Evolutionary conservation across 2,329 filamentous ascomycete species (phyloP), one percentile per base, ranked within the genome.

Genomic region (Pseudogymnoascus sp.): DNA sequence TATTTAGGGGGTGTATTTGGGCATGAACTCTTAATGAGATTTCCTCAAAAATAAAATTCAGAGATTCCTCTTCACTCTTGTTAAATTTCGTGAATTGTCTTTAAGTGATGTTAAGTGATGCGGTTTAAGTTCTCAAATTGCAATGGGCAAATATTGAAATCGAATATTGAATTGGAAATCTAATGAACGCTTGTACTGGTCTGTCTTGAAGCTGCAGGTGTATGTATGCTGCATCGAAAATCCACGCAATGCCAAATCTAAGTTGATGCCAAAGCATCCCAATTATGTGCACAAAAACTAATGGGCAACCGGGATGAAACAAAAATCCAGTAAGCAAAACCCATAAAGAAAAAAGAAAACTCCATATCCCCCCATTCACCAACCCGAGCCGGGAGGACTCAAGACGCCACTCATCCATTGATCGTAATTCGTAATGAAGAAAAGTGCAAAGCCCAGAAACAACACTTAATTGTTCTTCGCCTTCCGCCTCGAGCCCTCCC

Each of bases 21-120:
- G 59, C 59, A 61, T 61, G 38, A 61, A 61, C 35, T 38, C 59
- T 61, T 57, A 33, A 42, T 61, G 59, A 61, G 59, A 42, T 38
- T 61, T 61, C 38, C 59, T 57, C 50, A 57, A 61, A 61, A 61
- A 61, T 61, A 38, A 61, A 61, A 61, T 61, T 61, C 59, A 42
- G 38, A 42, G 38, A 61, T 38, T 38, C 38, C 21, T 61, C 59
- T 61, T 42, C 35, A 40, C 26, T 57, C 28, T 8, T 13, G 17
- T 53, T 57, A 15, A 33, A 21, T 57, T 33, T 33, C 17, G 50
- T 57, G 50, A 57, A 13, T 57, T 57, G 10, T 33, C n/a, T n/a
- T n/a, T n/a, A n/a, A n/a, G n/a, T n/a, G n/a, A n/a, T n/a, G n/a
- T 33, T 28, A 33, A 19, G 21, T 33, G 21, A 53, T 11, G 17